phyloP scores from a whole-genome alignment of 176 grass and related monocot species.

The Dactylis glomerata region DNA sequence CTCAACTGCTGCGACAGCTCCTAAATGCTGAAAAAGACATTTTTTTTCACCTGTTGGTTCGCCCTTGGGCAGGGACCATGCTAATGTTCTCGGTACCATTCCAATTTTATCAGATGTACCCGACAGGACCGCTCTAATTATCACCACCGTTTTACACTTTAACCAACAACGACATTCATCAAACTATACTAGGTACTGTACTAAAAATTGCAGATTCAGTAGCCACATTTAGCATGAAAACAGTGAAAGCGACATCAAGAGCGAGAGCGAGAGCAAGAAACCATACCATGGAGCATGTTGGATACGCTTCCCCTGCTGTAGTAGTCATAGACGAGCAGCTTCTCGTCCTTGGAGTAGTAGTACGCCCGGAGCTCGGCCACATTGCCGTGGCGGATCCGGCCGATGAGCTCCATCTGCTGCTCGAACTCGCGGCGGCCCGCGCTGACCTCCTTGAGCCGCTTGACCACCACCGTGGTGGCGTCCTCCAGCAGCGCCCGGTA shows the following conservation, averaged over 20 bases:
- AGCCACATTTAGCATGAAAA: slow-evolving; percentile 6
- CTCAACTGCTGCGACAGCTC: not conserved
- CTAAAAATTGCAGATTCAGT: not conserved
- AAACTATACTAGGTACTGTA: not conserved
- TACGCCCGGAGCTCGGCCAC: slow-evolving; percentile 84
- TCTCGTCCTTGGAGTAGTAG: slow-evolving; percentile 99
- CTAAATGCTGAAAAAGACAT: not conserved
- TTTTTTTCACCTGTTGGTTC: not conserved
- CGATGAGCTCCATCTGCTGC: slow-evolving; percentile 93
- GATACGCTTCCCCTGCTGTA: slow-evolving; percentile 75
- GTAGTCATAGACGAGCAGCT: slow-evolving; percentile 85
- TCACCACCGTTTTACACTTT: not conserved
- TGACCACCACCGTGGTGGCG: slow-evolving; percentile 82
- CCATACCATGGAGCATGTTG: slow-evolving; percentile 80
- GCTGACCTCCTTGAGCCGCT: slow-evolving; percentile 85
- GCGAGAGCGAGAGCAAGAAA: not conserved
- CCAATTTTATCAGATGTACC: not conserved
- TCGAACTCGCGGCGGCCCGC: slow-evolving; percentile 83
- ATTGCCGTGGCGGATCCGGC: slow-evolving; percentile 65
- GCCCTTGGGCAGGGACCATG: not conserved
- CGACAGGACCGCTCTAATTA: not conserved
- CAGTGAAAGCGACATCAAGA: not conserved
- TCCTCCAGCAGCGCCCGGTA: slow-evolving; percentile 93
- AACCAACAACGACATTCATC: not conserved
- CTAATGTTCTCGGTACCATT: not conserved